Base-by-base conservation (phyloP, 2,329 filamentous ascomycete genomes). In the Diatrype stigma region DNA sequence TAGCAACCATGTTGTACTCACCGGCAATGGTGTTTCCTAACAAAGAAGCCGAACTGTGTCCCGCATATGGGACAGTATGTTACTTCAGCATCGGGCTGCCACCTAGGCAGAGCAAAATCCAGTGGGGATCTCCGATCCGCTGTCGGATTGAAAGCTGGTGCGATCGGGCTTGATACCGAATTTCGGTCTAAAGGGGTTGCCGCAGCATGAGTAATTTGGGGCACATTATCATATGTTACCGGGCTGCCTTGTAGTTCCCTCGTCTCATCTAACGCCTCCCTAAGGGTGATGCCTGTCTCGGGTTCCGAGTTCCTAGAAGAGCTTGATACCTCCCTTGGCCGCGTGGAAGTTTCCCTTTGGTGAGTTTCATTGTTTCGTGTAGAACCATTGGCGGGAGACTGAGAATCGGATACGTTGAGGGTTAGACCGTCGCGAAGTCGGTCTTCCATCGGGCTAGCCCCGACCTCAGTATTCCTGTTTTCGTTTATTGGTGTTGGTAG, bases 21-120 rank as follows among this genome's bases (percentile, higher is more conserved):
- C 81, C 92, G 83, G 77, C 93, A 97, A 67, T 97, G 93, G 71
- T 97, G 93, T 66, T 95, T 95, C 56, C 93, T 80, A 64, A 90
- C 85, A 73, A 90, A 90, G 60, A 96, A 87, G 65, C 82, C 89
- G 65, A 97, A 97, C 45, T 85, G 81, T 1, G 81, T 81, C 48
- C 77, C 75, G 66, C 93, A 97, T 51, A 96, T 96, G 2, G 91
- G 90, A 67, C 93, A 97, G 55, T 84, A 79, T 1, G 84, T 83
- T 11, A 89, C 90, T 60, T 95, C 90, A 3, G 80, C 77, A 69
- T 97, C 93, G 3, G 91, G 88, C 71, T 96, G 92, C 93, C 93
- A 97, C 51, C 78, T 77, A 1, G 92, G 91, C 38, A 91, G 71
- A 17, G 79, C 70, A 55, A 87, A 72, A 19, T 79, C 75, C 58